Evolutionary conservation across 306 rosid species (phyloP), one percentile per base, ranked within the genome.

Genomic region (Sicyos edulis): DNA sequence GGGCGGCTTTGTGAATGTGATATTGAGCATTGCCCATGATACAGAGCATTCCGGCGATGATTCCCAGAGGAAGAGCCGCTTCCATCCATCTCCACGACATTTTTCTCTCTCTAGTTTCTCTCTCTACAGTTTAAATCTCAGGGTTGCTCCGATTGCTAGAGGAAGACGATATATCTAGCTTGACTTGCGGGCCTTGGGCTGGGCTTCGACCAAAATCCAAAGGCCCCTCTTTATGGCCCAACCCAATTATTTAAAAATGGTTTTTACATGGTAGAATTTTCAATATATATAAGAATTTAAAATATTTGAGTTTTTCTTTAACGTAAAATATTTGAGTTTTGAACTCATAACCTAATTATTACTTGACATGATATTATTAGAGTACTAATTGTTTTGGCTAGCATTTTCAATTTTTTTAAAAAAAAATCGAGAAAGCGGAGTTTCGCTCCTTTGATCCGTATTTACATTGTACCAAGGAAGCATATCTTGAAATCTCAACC

Each of bases 1-100:
- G 87, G 14, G 90, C 91, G 49, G 92, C 91, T 84, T 8, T 89
- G 87, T 95, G 99, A 50, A 95, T 89, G 76, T 83, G 82, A 77
- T 87, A 95, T 79, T 89, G 99, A 85, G 88, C 87, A 78, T 87
- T 88, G 22, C 96, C 99, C 96, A 84, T 84, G 6, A 83, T 88
- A 57, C 99, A 93, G 1, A 95, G 88, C 95, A 91, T 86, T 74
- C 97, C 96, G 0, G 91, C 99, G 4, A 91, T 89, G 70, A 95
- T 95, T 78, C 96, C 99, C 0, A 95, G 82, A 3, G 96, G 99
- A 21, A 91, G 85, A 7, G 80, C 8, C 0, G 97, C 99, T 84
- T 91, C 95, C 82, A 89, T 24, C 97, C 91, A 85, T 29, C 76
- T 26, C 83, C 80, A 72, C 47, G 73, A 65, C 97, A 91, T 93